Evolutionary conservation across 2,329 filamentous ascomycete genomes (phyloP), one percentile per base, ranked within the genome.

Genomic region (Alternaria postmessia): DNA sequence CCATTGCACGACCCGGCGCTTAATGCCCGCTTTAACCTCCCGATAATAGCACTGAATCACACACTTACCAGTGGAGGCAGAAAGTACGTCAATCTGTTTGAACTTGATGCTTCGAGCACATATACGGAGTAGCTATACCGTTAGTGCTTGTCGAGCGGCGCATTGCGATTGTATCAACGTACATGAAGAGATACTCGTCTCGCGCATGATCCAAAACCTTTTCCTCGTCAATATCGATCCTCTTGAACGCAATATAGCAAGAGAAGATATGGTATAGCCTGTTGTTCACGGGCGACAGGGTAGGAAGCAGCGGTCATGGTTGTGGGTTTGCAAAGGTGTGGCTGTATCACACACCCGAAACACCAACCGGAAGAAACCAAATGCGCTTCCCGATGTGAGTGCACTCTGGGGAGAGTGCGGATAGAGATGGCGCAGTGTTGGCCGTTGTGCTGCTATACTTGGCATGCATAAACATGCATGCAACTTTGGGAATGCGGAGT

Each of bases 111-210:
- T 73, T 86, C 83, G 34, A 86, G 78, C n/a, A 86, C 84, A 65
- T 84, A 86, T 22, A 85, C 82, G 11, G 82, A 83, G 68, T 84
- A 85, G 62, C 82, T 85, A 57, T 44, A 51, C 43, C 8, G 62
- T 66, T 88, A 88, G 75, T 88, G 88, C 87, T 84, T 66, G 84
- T 87, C 44, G 42, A 51, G 44, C 46, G 43, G 55, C 60, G 61
- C 55, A 57, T 67, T 64, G 30, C 39, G 22, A 18, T 47, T 20
- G 5, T 48, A 36, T 18, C 42, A 51, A 75, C 80, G 73, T 89
- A 94, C 70, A 93, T 88, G 73, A 91, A 93, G 34, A 94, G 83
- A 71, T 94, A 94, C 76, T 94, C 91, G 72, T 93, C 91, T 68
- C 85, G 81, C 39, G 86, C 85, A 79, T 88, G 85, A 57, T 85